Base-by-base conservation (phyloP, 2,329 filamentous ascomycete genomes). In the Geoglossum cookeanum region DNA sequence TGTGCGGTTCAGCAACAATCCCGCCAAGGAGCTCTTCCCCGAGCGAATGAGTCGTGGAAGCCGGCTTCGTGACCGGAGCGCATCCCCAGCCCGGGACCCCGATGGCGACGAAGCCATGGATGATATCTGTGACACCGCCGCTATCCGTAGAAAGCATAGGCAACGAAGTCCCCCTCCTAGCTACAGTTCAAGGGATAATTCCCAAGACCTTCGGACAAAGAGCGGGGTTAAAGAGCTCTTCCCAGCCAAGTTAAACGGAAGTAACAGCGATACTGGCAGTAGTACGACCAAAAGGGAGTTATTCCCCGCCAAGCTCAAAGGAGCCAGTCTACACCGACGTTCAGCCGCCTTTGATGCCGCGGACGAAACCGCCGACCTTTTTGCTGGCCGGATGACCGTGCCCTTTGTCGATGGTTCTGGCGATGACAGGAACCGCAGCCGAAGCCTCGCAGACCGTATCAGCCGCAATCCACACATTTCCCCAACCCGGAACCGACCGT, bases 21-120 rank as follows among this genome's bases (percentile, higher is more conserved):
- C 57, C 11, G 58, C 59, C 39, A 54, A 60, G 11, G 69, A 71
- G 55, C 60, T 71, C 8, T 65, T 70, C 57, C 61, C 64, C 4
- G 62, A 61, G 29, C 57, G 39, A 61, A 61, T 55, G 49, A 62
- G 48, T 54, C 52, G 48, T 32, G 53, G 68, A 37, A 75, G 76
- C 39, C 72, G 76, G 53, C 71, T 80, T 52, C 74, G 79, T 51
- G 72, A 78, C 63, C 76, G 80, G 60, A 82, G 78, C 65, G 79
- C 79, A 17, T 83, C 79, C 5, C 80, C 80, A 32, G 63, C 62
- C 54, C 67, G 71, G 52, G 72, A 74, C 42, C 74, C 71, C 11
- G 71, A 75, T 57, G 72, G 76, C 17, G 73, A 78, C 32, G 70
- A 74, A 55, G 72, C 75, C 15, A 69, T 77, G 52, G 68, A 72